A percentile compares a stretch with the other conserved stretches of the same genome.
Evolutionary conservation across 2,329 filamentous ascomycete species (phyloP).

Genomic region (Zelopaecilomyces penicillatus): DNA sequence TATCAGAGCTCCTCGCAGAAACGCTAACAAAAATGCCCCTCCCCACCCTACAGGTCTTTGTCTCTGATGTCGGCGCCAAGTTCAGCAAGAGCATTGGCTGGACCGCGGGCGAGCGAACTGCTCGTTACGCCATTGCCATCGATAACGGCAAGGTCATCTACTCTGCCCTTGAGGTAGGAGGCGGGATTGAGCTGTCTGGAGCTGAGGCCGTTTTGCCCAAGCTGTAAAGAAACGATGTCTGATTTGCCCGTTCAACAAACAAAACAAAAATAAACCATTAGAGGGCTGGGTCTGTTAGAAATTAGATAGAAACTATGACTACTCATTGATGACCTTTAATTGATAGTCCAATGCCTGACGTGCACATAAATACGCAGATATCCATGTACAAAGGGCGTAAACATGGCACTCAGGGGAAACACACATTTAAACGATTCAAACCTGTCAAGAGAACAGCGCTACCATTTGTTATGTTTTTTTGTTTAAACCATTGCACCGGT

Average conservation of each 20-base stretch:
- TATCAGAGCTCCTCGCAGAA: too few species aligned
- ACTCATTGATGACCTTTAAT: too few species aligned
- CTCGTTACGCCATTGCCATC: constrained; percentile 70
- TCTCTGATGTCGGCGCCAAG: constrained; percentile 58
- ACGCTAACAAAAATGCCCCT: too few species aligned
- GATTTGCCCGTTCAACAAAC: neutral
- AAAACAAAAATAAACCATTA: neutral
- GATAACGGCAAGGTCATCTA: constrained; percentile 80
- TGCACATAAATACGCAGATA: too few species aligned
- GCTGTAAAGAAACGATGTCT: constrained; percentile 29
- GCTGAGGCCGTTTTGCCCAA: constrained; percentile 47
- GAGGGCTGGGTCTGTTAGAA: neutral
- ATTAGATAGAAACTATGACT: too few species aligned
- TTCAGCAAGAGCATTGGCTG: constrained; percentile 76
- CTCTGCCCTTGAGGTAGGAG: constrained; percentile 61
- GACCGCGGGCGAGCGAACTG: constrained; percentile 65
- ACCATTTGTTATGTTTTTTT: neutral
- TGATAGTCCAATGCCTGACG: too few species aligned
- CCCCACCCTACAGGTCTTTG: constrained; percentile 50
- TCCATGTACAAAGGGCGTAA: too few species aligned
- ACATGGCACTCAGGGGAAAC: too few species aligned
- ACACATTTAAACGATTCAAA: too few species aligned
- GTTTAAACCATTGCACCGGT: constrained; percentile 25
- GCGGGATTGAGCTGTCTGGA: constrained; percentile 39
- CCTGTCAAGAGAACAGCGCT: neutral